Evolutionary conservation across 352 stramenopile species (phyloP), one percentile per base, ranked within the genome.

Genomic region (Globisporangium splendens): DNA sequence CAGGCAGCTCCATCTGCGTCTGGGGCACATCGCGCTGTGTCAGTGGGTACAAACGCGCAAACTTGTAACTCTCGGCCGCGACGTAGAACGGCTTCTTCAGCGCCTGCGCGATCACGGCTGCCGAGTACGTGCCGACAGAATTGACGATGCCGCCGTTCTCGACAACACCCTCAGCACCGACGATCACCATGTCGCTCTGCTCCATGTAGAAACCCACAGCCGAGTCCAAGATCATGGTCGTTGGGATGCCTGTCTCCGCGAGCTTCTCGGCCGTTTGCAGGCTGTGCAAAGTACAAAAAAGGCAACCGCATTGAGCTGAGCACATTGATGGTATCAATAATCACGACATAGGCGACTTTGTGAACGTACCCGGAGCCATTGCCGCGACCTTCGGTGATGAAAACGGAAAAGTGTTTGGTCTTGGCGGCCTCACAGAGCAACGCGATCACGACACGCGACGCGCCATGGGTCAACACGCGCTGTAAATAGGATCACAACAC

Each of bases 71-170:
- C 75, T 99, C 96, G 4, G 96, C 96, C 0, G 96, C 96, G 15
- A 99, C 97, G 83, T 99, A 99, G 69, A 99, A 97, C 14, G 97
- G 96, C 56, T 98, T 98, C 46, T 96, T 96, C 68, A 97, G 79
- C 28, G 96, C 94, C 66, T 98, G 90, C 8, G 97, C 96, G 65
- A 98, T 90, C 46, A 98, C 83, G 0, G 95, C 97, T 38, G 97
- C 79, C 17, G 91, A 89, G 73, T 97, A 98, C 17, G 97, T 99
- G 20, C 97, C 97, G 50, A 99, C 88, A 67, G 98, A 98, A 73
- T 99, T 99, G 54, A 99, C 90, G 62, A 98, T 95, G 6, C 96
- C 97, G 13, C 97, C 97, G 68, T 99, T 99, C 73, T 99, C 97
- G 20, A 98, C 86, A 22, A 99, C 95, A 21, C 95, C 96, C 62